Base-by-base conservation (phyloP, 495 filamentous ascomycete species). In the Xylaria cubensis region DNA sequence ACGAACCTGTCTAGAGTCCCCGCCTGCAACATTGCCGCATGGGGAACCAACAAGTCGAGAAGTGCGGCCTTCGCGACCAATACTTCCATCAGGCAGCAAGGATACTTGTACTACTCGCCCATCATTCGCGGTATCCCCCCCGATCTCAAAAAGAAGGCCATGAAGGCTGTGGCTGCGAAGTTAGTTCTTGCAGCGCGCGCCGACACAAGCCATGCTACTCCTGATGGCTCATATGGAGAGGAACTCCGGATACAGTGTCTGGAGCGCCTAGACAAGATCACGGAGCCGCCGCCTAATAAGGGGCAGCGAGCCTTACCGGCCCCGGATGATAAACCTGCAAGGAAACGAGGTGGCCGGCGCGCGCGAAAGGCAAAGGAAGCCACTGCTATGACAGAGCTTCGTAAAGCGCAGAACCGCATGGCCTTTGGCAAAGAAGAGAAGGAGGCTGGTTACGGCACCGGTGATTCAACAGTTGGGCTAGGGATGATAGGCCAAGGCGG, bases 321-420 rank as follows among this genome's bases (percentile, higher is more conserved):
- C 3, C 96, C 96, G 0, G 96, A 98, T 79, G 96, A 99, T 79
- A 99, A 98, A 81, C 96, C 93, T 17, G 90, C 93, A 19, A 86
- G 94, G 24, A 99, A 99, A 82, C 93, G 96, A 74, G 96, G 96
- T 80, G 96, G 96, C 61, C 87, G 97, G 36, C 88, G 95, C 72
- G 96, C 95, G 5, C 88, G 96, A 50, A 97, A 97, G 80, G 96
- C 95, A 71, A 99, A 99, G 86, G 97, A 98, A 84, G 94, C 95
- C 10, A 92, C 92, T 7, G 95, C 96, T 71, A 97, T 98, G 94
- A 99, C 96, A 2, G 96, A 99, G 69, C 84, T 99, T 41, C 92
- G 94, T 69, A 98, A 98, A 78, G 94, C 95, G 9, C 95, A 97
- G 82, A 99, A 99, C 82, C 89, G 96, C 29, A 91, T 99, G 87